Percentiles rank a stretch among this genome's conserved stretches.
Conservation (phyloP, 345 rosid species). For the Aurinia saxatilis region DNA sequence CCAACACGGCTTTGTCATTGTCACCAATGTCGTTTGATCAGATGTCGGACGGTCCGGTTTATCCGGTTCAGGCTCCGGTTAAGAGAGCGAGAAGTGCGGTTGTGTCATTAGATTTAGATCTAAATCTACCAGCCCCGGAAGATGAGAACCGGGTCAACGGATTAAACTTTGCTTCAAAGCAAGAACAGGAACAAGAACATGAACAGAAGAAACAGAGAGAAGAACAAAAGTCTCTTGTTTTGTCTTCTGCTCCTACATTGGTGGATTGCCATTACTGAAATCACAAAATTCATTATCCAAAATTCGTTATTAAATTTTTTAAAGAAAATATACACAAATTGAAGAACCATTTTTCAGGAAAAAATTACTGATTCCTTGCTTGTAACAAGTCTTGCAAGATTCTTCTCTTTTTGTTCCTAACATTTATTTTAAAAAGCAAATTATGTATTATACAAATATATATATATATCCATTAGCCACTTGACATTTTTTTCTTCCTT, state of each 20-base stretch:
- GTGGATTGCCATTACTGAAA: conserved; percentile 95
- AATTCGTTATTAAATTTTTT: background rate
- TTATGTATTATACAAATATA: conserved; percentile 7
- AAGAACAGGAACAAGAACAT: conserved; percentile 36
- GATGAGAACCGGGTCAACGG: conserved; percentile 48
- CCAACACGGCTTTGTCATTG: conserved; percentile 38
- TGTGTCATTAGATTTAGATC: conserved; percentile 79
- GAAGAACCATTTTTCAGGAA: conserved; percentile 1
- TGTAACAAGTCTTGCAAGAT: conserved; percentile 22
- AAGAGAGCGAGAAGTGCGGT: conserved; percentile 37
- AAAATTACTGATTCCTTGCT: conserved; percentile 25
- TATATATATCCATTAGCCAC: conserved; percentile 2
- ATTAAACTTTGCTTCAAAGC: conserved; percentile 47
- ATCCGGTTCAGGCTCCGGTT: conserved; percentile 30
- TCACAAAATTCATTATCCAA: background rate
- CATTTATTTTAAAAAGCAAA: conserved; percentile 9
- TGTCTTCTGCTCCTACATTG: conserved; percentile 73
- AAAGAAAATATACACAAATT: background rate
- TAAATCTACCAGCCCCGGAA: conserved; percentile 93
- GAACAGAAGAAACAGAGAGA: conserved; percentile 26
- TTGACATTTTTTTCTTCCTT: background rate
- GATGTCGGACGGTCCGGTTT: conserved; percentile 30
- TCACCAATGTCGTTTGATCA: conserved; percentile 37
- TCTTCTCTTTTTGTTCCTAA: background rate
- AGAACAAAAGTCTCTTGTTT: conserved; percentile 45